Evolutionary conservation across 2,329 filamentous ascomycete species (phyloP).

Genomic region (Penicillium sp.): DNA sequence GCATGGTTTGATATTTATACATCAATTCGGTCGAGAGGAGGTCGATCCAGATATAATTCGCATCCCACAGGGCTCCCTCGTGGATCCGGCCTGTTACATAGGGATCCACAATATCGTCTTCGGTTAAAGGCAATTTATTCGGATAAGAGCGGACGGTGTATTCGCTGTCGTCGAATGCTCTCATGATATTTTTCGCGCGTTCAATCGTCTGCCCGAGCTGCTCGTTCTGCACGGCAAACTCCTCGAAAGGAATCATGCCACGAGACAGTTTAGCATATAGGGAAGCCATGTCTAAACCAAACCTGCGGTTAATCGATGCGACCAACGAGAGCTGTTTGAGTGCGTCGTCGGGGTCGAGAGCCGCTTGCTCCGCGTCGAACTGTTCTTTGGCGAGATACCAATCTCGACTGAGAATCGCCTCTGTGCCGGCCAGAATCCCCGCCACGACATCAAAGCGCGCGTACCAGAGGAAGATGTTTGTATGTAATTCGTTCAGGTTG

Average conservation of each 20-base stretch:
- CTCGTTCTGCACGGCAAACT: conserved; percentile 65
- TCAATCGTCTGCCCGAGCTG: conserved; percentile 49
- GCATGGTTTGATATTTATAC: conserved; percentile 72
- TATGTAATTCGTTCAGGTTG: conserved; percentile 67
- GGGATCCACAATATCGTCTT: conserved; percentile 71
- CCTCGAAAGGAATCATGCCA: conserved; percentile 62
- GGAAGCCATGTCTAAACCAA: conserved; percentile 77
- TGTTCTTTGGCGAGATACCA: conserved; percentile 72
- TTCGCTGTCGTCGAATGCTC: conserved; percentile 62
- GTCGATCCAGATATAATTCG: conserved; percentile 74
- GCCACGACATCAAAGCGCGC: conserved; percentile 82
- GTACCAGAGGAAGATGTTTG: conserved; percentile 85
- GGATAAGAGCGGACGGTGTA: conserved; percentile 66
- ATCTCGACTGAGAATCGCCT: conserved; percentile 69
- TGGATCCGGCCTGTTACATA: conserved; percentile 70
- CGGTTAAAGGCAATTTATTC: conserved; percentile 51
- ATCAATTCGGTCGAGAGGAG: conserved; percentile 77
- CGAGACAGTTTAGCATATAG: conserved; percentile 70
- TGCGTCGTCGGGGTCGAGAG: conserved; percentile 62
- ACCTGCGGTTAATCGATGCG: conserved; percentile 65
- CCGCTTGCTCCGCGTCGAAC: conserved; percentile 61
- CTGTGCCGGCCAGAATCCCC: conserved; percentile 77
- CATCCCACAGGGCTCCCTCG: conserved; percentile 67
- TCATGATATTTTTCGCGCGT: conserved; percentile 52
- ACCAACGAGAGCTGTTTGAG: conserved; percentile 67